A percentile compares a stretch with the other conserved stretches of the same genome.
phyloP scores from a whole-genome alignment of 2,329 filamentous ascomycete species.

The Ceratocystis harringtonii region DNA sequence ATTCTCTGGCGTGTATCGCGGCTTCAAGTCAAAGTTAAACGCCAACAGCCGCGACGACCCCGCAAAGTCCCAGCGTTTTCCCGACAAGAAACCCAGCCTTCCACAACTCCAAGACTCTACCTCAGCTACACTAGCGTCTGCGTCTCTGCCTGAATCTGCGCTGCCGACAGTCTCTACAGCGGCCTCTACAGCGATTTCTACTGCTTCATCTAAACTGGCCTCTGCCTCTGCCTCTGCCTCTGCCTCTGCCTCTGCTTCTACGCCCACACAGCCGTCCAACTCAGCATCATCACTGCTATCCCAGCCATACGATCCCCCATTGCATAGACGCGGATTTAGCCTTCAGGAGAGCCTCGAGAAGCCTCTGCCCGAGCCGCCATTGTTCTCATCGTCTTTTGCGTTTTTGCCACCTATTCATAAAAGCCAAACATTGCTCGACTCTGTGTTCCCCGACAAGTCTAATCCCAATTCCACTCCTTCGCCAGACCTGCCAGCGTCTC shows the following conservation, averaged over 20 bases:
- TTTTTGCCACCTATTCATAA: slow-evolving; percentile 17
- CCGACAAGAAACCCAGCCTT: slow-evolving; percentile 13
- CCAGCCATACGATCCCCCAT: not conserved
- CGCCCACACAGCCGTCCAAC: slow-evolving; percentile 18
- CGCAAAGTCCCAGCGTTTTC: slow-evolving; percentile 21
- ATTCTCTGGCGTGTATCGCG: slow-evolving; percentile 37
- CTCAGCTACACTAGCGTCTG: not conserved
- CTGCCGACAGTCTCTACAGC: slow-evolving; percentile 17
- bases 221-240: slow-evolving; percentile 3
- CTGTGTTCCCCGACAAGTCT: not conserved
- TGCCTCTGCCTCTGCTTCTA: slow-evolving; percentile 1
- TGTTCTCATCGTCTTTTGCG: slow-evolving; percentile 21
- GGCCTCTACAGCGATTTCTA: not conserved
- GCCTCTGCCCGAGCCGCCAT: slow-evolving; percentile 39
- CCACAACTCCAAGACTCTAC: slow-evolving; percentile 25
- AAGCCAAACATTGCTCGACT: slow-evolving; percentile 9
- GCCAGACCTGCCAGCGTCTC: slow-evolving; percentile 3
- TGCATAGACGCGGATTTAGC: slow-evolving; percentile 30
- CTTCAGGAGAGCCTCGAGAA: slow-evolving; percentile 42
- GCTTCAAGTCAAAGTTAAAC: slow-evolving; percentile 26
- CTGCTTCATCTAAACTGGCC: not conserved
- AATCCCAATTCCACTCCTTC: slow-evolving; percentile 21
- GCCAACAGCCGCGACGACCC: slow-evolving; percentile 31
- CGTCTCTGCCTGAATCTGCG: not conserved
- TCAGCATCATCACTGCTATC: slow-evolving; percentile 14